A percentile compares a stretch with the other conserved stretches of the same genome.
Conservation (phyloP, 164 flowering plant genomes). For the Chimonanthus praecox region DNA sequence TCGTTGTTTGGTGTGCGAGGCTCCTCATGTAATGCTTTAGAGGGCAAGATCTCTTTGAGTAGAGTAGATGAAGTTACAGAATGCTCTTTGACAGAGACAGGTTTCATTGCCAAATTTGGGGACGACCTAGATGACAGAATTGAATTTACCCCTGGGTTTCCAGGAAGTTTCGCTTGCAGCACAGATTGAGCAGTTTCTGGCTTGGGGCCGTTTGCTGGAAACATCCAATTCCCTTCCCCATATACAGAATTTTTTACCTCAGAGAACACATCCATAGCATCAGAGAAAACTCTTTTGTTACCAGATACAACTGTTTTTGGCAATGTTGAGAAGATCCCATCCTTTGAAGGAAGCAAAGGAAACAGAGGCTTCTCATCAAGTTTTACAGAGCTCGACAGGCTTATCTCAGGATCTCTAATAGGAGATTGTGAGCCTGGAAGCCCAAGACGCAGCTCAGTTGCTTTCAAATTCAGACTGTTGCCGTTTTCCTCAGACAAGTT, state of each 20-base stretch:
- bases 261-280: conserved; percentile 58
- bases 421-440: conserved; percentile 95
- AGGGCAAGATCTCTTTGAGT: conserved; percentile 36
- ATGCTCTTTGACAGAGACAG: conserved; percentile 29
- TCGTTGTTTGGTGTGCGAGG: conserved; percentile 26
- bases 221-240: conserved; percentile 59
- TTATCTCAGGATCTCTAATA: conserved; percentile 44
- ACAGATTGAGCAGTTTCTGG: conserved; percentile 31
- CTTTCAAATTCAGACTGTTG: conserved; percentile 56
- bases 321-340: conserved; percentile 34
- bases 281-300: conserved; percentile 83
- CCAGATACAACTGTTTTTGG: conserved; percentile 55
- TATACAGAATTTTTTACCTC: conserved; percentile 33
- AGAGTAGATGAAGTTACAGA: conserved; percentile 24
- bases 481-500: conserved; percentile 40
- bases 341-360: conserved; percentile 63
- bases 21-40: conserved; percentile 37
- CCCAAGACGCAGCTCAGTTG: conserved; percentile 88
- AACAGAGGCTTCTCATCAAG: conserved; percentile 78
- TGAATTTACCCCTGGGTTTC: conserved; percentile 12
- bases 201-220: conserved; percentile 30
- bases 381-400: conserved; percentile 32
- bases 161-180: conserved; percentile 41
- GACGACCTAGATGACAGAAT: conserved; percentile 31
- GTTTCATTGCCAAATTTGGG: conserved; percentile 11